A percentile compares a stretch with the other conserved stretches of the same genome.
These are phyloP conservation scores for Marasmius oreades DNA, from an alignment of 1,284 basidiomycete species.

Conservation along the genomic window DNA sequence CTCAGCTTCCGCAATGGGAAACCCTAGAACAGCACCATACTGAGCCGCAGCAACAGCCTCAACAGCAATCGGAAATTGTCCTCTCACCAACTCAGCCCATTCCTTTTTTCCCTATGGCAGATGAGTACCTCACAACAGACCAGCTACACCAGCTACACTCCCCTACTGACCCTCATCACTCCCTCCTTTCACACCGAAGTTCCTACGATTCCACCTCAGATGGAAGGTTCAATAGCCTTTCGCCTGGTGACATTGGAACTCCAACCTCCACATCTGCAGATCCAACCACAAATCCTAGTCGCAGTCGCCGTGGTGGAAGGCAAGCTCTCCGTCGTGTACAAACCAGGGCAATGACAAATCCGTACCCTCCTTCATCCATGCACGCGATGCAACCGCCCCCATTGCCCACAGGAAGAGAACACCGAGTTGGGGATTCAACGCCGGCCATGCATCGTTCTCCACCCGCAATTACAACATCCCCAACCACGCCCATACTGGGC, in stretches of 20 bases:
- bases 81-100: constrained; percentile 19
- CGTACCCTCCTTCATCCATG: background rate
- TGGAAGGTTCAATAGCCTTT: background rate
- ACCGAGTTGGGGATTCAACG: constrained; percentile 18
- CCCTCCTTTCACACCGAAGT: constrained; percentile 6
- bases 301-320: constrained; percentile 2
- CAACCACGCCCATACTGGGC: too few species aligned
- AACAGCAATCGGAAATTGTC: constrained; percentile 14
- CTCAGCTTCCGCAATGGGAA: constrained; percentile 27
- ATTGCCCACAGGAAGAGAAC: background rate
- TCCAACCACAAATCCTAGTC: constrained; percentile 3
- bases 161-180: constrained; percentile 16
- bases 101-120: constrained; percentile 17
- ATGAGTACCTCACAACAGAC: constrained; percentile 20
- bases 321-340: constrained; percentile 4
- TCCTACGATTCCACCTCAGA: constrained; percentile 10
- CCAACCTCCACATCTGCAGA: constrained; percentile 4
- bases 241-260: constrained; percentile 1
- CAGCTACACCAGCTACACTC: constrained; percentile 27
- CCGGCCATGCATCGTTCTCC: constrained; percentile 6
- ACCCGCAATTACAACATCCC: too few species aligned
- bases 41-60: constrained; percentile 18
- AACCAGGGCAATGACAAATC: background rate
- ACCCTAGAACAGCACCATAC: constrained; percentile 25
- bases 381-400: background rate